Percentiles rank a stretch among this genome's conserved stretches.
Conservation (phyloP, 371 early-diverging fungal species). For the Parasitella parasitica region DNA sequence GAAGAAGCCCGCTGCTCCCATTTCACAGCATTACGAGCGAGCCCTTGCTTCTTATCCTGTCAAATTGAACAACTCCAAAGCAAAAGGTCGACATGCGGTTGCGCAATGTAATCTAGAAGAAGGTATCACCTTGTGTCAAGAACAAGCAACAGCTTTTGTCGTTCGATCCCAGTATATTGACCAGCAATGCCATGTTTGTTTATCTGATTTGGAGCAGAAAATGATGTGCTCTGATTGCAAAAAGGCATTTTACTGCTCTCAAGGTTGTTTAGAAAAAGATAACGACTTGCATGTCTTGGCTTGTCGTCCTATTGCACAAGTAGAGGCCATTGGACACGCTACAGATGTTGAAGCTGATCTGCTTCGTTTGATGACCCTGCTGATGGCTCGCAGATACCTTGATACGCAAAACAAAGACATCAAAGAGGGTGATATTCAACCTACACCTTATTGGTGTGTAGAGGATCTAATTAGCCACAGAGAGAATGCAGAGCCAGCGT, state of each 20-base stretch:
- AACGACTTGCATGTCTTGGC: constrained; percentile 43
- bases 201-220: constrained; percentile 35
- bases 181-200: constrained; percentile 63
- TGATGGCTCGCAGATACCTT: constrained; percentile 44
- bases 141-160: constrained; percentile 57
- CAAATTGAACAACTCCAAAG: constrained; percentile 31
- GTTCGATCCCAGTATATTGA: constrained; percentile 57
- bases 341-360: constrained; percentile 59
- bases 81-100: constrained; percentile 68
- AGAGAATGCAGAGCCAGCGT: constrained; percentile 50
- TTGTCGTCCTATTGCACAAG: constrained; percentile 48
- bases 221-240: constrained; percentile 55
- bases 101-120: constrained; percentile 48
- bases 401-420: constrained; percentile 17
- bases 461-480: constrained; percentile 63
- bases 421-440: background rate
- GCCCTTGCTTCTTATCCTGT: constrained; percentile 32
- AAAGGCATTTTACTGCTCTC: constrained; percentile 62
- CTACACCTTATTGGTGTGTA: constrained; percentile 54
- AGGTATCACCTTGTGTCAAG: constrained; percentile 55
- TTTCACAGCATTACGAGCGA: constrained; percentile 22
- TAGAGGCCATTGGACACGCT: constrained; percentile 47
- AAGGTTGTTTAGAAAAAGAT: constrained; percentile 51
- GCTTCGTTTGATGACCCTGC: constrained; percentile 48
- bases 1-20: background rate